Percentiles rank a stretch among this genome's conserved stretches.
Evolutionary conservation across 2,329 filamentous ascomycete species (phyloP).

Genomic region (Colletotrichum scovillei): DNA sequence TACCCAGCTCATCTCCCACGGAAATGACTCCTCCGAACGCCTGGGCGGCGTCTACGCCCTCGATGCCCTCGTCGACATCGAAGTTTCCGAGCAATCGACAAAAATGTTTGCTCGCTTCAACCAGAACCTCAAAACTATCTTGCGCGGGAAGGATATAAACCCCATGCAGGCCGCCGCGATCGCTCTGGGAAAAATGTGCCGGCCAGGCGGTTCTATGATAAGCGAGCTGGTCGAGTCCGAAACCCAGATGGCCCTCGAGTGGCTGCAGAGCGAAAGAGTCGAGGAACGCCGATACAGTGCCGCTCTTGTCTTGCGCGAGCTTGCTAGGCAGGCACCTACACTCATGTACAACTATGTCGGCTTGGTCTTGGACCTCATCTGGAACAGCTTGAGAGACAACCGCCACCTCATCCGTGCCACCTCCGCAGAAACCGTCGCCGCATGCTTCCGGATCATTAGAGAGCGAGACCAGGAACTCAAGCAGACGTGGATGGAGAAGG

Average conservation of each 20-base stretch:
- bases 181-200: constrained; percentile 89
- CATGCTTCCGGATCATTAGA: constrained; percentile 95
- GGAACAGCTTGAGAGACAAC: constrained; percentile 90
- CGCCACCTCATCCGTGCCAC: constrained; percentile 93
- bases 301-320: constrained; percentile 88
- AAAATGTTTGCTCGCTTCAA: constrained; percentile 92
- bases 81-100: constrained; percentile 90
- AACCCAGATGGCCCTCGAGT: constrained; percentile 95
- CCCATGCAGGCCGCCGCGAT: constrained; percentile 92
- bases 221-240: constrained; percentile 97
- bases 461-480: constrained; percentile 92
- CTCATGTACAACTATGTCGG: constrained; percentile 95
- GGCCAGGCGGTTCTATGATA: constrained; percentile 91
- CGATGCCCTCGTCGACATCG: constrained; percentile 94
- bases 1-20: constrained; percentile 80
- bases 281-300: constrained; percentile 95
- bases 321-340: constrained; percentile 92
- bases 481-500: constrained; percentile 87
- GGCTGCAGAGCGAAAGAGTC: constrained; percentile 93
- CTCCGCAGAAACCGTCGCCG: constrained; percentile 91
- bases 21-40: constrained; percentile 87
- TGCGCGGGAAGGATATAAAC: constrained; percentile 90
- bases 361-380: constrained; percentile 96
- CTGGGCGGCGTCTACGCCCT: constrained; percentile 93
- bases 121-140: constrained; percentile 86